Evolutionary conservation across 148 eudicot species (phyloP).

Genomic region (Cornus controversa): DNA sequence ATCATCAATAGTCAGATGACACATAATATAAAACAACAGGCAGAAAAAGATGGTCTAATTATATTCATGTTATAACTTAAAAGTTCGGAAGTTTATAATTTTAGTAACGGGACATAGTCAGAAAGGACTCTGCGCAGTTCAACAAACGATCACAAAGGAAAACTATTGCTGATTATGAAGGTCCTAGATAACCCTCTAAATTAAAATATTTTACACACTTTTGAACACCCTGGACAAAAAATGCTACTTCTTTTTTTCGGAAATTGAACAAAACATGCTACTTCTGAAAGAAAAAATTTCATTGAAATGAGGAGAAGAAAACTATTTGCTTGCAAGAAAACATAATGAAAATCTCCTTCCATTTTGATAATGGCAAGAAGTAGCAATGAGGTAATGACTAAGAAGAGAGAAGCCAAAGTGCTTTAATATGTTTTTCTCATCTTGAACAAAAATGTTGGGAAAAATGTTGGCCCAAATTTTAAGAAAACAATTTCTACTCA

Average conservation of each 20-base stretch:
- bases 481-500: background rate
- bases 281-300: background rate
- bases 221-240: background rate
- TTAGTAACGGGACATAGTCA: background rate
- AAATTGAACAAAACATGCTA: background rate
- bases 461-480: background rate
- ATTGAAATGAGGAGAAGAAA: background rate
- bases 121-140: background rate
- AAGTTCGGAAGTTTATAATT: no score
- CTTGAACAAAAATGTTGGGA: background rate
- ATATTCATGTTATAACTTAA: background rate
- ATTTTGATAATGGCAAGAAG: background rate
- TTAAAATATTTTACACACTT: no score
- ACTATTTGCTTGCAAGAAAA: background rate
- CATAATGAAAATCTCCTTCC: no score
- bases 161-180: background rate
- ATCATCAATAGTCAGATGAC: background rate
- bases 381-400: background rate
- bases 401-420: background rate
- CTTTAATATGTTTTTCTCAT: background rate
- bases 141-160: no score
- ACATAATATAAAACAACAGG: background rate
- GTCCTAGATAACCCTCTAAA: slow-evolving; percentile 6
- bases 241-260: background rate
- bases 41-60: background rate